These are phyloP conservation scores for Kwoniella shandongensis DNA, from an alignment of 768 basidiomycete species.

Conservation along the genomic window DNA sequence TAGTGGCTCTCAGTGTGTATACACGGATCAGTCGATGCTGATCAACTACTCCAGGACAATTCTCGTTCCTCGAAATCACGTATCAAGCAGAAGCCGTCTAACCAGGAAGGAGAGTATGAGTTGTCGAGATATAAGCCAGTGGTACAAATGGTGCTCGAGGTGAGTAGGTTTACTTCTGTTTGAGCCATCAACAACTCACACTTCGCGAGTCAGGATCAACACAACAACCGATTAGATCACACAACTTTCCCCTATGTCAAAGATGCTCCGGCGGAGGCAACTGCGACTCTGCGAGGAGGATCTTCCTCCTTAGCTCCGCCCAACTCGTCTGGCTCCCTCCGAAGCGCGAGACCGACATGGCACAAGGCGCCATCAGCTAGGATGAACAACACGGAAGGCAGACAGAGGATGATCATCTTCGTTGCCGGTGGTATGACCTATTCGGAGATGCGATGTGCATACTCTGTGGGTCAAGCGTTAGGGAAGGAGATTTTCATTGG, in stretches of 20 bases:
- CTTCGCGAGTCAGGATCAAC: conserved; percentile 67
- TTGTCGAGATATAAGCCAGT: conserved; percentile 89
- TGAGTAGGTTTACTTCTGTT: conserved; percentile 48
- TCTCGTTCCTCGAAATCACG: conserved; percentile 74
- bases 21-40: not conserved
- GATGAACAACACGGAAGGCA: conserved; percentile 56
- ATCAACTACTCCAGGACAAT: conserved; percentile 56
- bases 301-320: conserved; percentile 50
- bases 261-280: conserved; percentile 60
- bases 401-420: conserved; percentile 80
- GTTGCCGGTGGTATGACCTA: conserved; percentile 94
- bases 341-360: conserved; percentile 87
- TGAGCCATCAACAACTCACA: not conserved
- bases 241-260: conserved; percentile 84
- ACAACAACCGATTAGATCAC: conserved; percentile 70
- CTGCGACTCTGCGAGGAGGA: conserved; percentile 53
- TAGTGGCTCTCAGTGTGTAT: not conserved
- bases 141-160: conserved; percentile 78
- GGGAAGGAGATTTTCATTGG: conserved; percentile 92
- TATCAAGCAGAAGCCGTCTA: conserved; percentile 67
- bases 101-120: conserved; percentile 89
- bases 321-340: conserved; percentile 68
- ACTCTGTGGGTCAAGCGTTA: conserved; percentile 69
- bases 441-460: conserved; percentile 87
- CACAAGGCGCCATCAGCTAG: conserved; percentile 64